Conservation (phyloP, 768 basidiomycete genomes). For the Mycena rebaudengoi region DNA sequence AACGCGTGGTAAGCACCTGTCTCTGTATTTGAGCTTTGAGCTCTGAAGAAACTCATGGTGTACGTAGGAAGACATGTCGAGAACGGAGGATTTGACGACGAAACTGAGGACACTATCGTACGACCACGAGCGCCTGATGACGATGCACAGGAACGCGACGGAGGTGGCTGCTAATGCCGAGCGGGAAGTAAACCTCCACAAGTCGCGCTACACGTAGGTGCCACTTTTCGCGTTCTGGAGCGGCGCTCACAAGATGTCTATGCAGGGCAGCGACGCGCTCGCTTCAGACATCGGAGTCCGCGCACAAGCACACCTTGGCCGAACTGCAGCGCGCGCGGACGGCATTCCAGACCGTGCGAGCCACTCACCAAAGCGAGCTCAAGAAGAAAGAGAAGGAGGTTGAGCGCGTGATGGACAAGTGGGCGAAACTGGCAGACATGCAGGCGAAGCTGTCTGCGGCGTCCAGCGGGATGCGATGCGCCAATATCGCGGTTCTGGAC, state of each 20-base stretch:
- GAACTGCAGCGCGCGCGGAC: conserved; percentile 81
- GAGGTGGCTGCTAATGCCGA: conserved; percentile 78
- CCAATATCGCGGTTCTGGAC: conserved; percentile 58
- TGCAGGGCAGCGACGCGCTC: conserved; percentile 61
- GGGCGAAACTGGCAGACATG: conserved; percentile 73
- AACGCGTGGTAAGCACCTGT: conserved; percentile 69
- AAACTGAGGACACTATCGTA: conserved; percentile 82
- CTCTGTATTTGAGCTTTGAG: background rate
- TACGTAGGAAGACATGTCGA: conserved; percentile 71
- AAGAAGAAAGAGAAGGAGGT: conserved; percentile 86
- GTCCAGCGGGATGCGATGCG: conserved; percentile 61
- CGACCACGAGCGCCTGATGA: conserved; percentile 78
- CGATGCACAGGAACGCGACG: conserved; percentile 65
- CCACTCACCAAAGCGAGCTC: conserved; percentile 73
- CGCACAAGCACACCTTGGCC: conserved; percentile 73
- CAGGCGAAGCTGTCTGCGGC: conserved; percentile 65
- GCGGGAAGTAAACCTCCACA: conserved; percentile 77
- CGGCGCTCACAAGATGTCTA: no score
- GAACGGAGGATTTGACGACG: conserved; percentile 79
- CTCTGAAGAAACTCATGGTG: background rate
- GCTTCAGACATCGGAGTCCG: conserved; percentile 65
- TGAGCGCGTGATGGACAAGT: conserved; percentile 77
- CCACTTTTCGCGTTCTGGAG: background rate
- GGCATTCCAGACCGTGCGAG: conserved; percentile 71
- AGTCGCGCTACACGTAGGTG: conserved; percentile 76